Conservation (phyloP, 495 filamentous ascomycete genomes). For the Trypethelium eluteriae region DNA sequence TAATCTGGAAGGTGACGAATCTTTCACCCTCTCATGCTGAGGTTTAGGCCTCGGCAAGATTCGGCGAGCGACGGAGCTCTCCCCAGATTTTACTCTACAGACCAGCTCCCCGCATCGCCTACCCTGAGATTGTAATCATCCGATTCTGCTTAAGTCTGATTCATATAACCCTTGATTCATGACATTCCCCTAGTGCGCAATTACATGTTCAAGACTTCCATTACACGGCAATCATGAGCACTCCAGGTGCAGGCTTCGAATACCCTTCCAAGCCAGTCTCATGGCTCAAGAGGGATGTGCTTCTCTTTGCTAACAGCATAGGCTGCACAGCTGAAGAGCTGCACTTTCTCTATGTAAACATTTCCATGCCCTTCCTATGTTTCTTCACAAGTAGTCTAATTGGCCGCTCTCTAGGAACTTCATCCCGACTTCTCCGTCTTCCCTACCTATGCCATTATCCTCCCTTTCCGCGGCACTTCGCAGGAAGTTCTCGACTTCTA, state of each 20-base stretch:
- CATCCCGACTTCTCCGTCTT: slow-evolving; percentile 75
- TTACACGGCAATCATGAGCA: slow-evolving; percentile 15
- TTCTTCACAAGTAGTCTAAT: neutral
- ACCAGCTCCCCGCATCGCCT: no score
- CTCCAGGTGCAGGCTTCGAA: slow-evolving; percentile 71
- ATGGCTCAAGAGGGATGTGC: slow-evolving; percentile 78
- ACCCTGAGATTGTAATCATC: no score
- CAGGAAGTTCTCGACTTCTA: slow-evolving; percentile 85
- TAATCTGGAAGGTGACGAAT: no score
- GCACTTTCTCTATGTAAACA: slow-evolving; percentile 76
- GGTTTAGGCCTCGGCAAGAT: no score
- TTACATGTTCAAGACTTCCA: neutral
- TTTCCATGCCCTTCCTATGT: neutral
- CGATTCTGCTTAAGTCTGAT: no score
- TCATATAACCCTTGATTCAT: no score
- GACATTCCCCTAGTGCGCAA: no score
- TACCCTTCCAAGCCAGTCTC: slow-evolving; percentile 63
- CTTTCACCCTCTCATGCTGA: no score
- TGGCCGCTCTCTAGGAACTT: slow-evolving; percentile 17
- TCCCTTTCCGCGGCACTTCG: slow-evolving; percentile 73
- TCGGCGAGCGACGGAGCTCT: no score
- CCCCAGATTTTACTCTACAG: no score
- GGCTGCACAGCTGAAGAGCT: slow-evolving; percentile 77
- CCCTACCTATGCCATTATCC: slow-evolving; percentile 77
- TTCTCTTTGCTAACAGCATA: slow-evolving; percentile 83